These are phyloP conservation scores for Wallacemonas sp. DNA, from an alignment of 208 protist species.

Conservation along the genomic window DNA sequence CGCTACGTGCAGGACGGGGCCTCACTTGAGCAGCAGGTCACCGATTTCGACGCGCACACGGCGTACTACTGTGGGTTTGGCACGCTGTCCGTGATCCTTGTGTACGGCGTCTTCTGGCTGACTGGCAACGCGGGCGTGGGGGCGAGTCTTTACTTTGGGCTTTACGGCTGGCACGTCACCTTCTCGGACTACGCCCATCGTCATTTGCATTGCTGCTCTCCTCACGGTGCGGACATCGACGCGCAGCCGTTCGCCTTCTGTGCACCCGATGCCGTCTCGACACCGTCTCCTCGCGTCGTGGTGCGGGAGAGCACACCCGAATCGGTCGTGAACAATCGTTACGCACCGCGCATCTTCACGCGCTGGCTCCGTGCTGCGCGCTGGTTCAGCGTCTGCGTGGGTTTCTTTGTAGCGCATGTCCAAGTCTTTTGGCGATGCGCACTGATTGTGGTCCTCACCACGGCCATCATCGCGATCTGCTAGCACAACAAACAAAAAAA, in stretches of 20 bases:
- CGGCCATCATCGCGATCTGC: not conserved
- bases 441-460: not conserved
- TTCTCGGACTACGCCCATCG: slow-evolving; percentile 9
- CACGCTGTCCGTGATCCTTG: not conserved
- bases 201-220: not conserved
- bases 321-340: no score
- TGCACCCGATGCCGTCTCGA: no score
- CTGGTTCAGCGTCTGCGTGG: no score
- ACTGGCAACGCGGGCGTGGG: not conserved
- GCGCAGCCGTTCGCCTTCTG: no score
- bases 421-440: not conserved
- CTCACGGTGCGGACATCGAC: not conserved
- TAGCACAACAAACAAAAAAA: not conserved
- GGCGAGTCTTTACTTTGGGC: slow-evolving; percentile 6
- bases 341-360: not conserved
- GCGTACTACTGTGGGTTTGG: slow-evolving; percentile 72
- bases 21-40: slow-evolving; percentile 35
- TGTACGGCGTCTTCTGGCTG: not conserved
- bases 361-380: not conserved
- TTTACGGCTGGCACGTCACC: slow-evolving; percentile 12
- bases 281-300: no score
- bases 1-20: slow-evolving; percentile 34
- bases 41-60: slow-evolving; percentile 60
- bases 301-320: no score
- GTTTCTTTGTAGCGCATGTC: not conserved